These are phyloP conservation scores for Malassezia psittaci DNA, from an alignment of 1,284 basidiomycete genomes.

Conservation along the genomic window DNA sequence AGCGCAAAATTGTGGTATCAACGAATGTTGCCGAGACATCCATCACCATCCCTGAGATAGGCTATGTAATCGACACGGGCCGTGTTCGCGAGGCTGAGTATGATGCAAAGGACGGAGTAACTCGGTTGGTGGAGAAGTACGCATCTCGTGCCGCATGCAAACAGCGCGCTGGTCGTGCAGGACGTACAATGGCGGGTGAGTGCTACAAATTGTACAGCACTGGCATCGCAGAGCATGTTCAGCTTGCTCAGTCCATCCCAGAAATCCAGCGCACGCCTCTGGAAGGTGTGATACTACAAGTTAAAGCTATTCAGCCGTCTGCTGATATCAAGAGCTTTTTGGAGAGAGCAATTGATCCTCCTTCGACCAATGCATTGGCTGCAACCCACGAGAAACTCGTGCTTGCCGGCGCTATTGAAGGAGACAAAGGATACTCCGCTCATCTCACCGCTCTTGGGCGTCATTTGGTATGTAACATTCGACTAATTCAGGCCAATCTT, in stretches of 20 bases:
- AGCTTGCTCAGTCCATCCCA: constrained; percentile 50
- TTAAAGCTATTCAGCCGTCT: constrained; percentile 69
- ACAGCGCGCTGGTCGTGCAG: constrained; percentile 80
- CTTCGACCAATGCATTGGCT: constrained; percentile 65
- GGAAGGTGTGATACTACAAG: constrained; percentile 69
- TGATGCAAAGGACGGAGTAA: constrained; percentile 66
- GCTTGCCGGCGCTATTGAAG: constrained; percentile 67
- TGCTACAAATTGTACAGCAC: constrained; percentile 61
- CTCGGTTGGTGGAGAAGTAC: constrained; percentile 67
- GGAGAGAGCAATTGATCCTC: constrained; percentile 70
- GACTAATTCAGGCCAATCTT: constrained; percentile 54
- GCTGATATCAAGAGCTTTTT: constrained; percentile 68
- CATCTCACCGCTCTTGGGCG: constrained; percentile 69
- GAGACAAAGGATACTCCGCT: constrained; percentile 52
- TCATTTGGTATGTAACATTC: constrained; percentile 53
- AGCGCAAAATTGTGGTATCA: constrained; percentile 75
- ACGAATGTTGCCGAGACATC: constrained; percentile 77
- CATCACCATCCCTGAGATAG: constrained; percentile 61
- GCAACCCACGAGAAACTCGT: constrained; percentile 65
- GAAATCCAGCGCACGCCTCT: constrained; percentile 83
- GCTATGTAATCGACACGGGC: constrained; percentile 58
- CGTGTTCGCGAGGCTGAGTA: constrained; percentile 81
- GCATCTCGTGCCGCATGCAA: constrained; percentile 68
- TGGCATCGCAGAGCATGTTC: constrained; percentile 58
- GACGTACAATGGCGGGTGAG: constrained; percentile 56